These are phyloP conservation scores for Candida sanyaensis DNA, from an alignment of 1,139 yeast species.

Conservation along the genomic window DNA sequence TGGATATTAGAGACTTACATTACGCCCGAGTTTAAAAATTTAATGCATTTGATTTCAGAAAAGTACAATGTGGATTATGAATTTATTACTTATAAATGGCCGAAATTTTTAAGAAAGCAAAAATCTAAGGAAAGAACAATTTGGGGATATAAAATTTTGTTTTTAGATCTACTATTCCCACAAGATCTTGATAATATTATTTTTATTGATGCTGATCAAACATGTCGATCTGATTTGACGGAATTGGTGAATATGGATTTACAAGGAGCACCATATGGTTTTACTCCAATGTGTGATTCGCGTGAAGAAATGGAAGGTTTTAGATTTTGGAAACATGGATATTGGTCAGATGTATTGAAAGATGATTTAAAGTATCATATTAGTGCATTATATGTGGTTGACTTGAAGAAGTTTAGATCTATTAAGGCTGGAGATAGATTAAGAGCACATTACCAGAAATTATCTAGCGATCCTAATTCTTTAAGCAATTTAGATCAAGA, in stretches of 20 bases:
- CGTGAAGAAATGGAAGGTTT: constrained; percentile 80
- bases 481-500: constrained; percentile 88
- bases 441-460: constrained; percentile 82
- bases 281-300: constrained; percentile 86
- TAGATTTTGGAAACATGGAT: constrained; percentile 92
- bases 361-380: constrained; percentile 72
- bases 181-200: constrained; percentile 71
- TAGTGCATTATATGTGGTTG: constrained; percentile 83
- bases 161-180: constrained; percentile 87
- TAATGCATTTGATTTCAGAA: constrained; percentile 64
- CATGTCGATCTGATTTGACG: constrained; percentile 70
- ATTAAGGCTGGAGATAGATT: constrained; percentile 75
- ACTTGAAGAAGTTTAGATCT: constrained; percentile 64
- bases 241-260: constrained; percentile 68
- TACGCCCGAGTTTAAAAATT: constrained; percentile 65
- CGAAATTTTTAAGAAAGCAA: constrained; percentile 81
- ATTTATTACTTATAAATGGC: constrained; percentile 86
- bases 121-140: constrained; percentile 73
- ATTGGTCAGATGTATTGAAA: constrained; percentile 71
- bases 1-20: constrained; percentile 85
- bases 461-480: constrained; percentile 79
- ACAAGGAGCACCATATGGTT: constrained; percentile 81
- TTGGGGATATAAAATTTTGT: constrained; percentile 87
- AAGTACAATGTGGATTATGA: constrained; percentile 65
- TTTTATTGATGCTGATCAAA: constrained; percentile 85